Conservation (phyloP, 2,329 filamentous ascomycete species). For the Colletotrichum spaethianum region DNA sequence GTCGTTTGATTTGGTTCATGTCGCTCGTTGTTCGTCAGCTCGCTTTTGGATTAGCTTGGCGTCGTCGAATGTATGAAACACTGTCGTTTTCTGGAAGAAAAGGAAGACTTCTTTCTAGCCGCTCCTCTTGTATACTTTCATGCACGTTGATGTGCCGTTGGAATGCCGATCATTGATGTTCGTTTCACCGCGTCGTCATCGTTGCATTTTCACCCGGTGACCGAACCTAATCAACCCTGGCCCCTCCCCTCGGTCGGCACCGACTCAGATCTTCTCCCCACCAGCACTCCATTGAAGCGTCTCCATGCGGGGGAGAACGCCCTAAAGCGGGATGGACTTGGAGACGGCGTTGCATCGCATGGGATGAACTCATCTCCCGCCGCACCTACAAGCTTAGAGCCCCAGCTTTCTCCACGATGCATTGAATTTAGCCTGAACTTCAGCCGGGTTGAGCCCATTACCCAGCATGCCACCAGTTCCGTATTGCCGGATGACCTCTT, state of each 20-base stretch:
- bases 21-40: neutral
- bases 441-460: slow-evolving; percentile 13
- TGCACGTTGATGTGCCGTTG: slow-evolving; percentile 3
- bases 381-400: slow-evolving; percentile 12
- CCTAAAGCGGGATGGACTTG: slow-evolving; percentile 22
- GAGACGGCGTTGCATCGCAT: slow-evolving; percentile 32
- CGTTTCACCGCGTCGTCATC: slow-evolving; percentile 2
- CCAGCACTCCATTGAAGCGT: slow-evolving; percentile 5
- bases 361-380: slow-evolving; percentile 36
- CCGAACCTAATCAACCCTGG: slow-evolving; percentile 8
- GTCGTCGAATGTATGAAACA: slow-evolving; percentile 5
- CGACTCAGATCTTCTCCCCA: slow-evolving; percentile 18
- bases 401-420: slow-evolving; percentile 9
- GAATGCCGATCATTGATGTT: slow-evolving; percentile 26
- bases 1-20: neutral
- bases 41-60: neutral
- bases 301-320: slow-evolving; percentile 25
- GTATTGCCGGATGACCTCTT: slow-evolving; percentile 28
- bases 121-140: slow-evolving; percentile 7
- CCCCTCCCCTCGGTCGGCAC: slow-evolving; percentile 1
- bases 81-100: slow-evolving; percentile 10
- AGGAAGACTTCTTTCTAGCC: neutral
- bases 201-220: slow-evolving; percentile 17
- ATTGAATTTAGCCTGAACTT: slow-evolving; percentile 40
- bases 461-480: slow-evolving; percentile 18